These are phyloP conservation scores for Pelargonium citronellum DNA, from an alignment of 441 rosid genomes.

Conservation along the genomic window DNA sequence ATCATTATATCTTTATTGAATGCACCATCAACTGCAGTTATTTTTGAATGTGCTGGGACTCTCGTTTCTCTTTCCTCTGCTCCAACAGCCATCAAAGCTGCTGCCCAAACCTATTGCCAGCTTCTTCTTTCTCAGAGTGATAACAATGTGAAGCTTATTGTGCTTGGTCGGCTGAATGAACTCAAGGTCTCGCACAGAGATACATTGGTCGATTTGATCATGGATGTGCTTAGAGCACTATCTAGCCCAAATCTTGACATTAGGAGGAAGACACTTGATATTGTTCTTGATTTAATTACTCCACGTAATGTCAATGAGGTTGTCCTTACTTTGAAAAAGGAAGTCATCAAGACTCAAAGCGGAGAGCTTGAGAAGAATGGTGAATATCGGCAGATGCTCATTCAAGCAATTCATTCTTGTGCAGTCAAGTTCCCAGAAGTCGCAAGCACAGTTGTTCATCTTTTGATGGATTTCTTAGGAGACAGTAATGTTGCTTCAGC, in stretches of 20 bases:
- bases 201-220: constrained; percentile 73
- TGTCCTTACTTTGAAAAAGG: constrained; percentile 74
- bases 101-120: constrained; percentile 79
- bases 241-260: constrained; percentile 83
- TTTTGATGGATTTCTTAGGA: constrained; percentile 89
- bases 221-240: constrained; percentile 90
- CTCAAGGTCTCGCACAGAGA: constrained; percentile 76
- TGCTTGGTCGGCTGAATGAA: constrained; percentile 76
- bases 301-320: constrained; percentile 72
- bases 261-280: constrained; percentile 73
- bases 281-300: constrained; percentile 71
- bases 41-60: constrained; percentile 78
- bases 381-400: constrained; percentile 85
- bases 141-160: constrained; percentile 86
- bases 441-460: constrained; percentile 86
- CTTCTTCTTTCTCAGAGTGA: constrained; percentile 88
- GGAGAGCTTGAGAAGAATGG: constrained; percentile 94
- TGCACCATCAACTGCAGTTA: constrained; percentile 83
- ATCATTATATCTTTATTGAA: constrained; percentile 68
- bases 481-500: constrained; percentile 85
- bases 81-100: constrained; percentile 79
- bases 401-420: constrained; percentile 88
- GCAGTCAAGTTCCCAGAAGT: constrained; percentile 91
- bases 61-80: constrained; percentile 90
- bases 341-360: constrained; percentile 81